phyloP scores from a whole-genome alignment of 148 eudicot species.

The Simmondsia chinensis region DNA sequence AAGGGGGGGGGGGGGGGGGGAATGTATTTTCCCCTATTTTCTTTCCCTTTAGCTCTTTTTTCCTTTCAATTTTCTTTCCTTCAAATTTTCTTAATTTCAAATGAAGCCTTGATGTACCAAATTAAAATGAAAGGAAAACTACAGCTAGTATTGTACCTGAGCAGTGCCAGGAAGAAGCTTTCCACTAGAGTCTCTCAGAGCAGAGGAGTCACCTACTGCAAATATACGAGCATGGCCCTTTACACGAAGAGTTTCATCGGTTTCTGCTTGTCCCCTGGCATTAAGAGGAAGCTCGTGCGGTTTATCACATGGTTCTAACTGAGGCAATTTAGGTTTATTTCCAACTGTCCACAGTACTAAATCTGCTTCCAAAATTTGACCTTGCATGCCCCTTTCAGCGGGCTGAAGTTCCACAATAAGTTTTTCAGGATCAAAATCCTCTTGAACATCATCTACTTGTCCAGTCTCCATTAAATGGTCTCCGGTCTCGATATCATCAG shows the following conservation, averaged over 20 bases:
- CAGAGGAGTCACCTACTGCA: slow-evolving; percentile 89
- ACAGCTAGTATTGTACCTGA: slow-evolving; percentile 39
- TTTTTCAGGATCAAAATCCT: slow-evolving; percentile 30
- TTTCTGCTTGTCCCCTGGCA: slow-evolving; percentile 85
- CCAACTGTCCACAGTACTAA: slow-evolving; percentile 96
- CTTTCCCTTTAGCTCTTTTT: too few species aligned
- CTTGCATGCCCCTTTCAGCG: slow-evolving; percentile 51
- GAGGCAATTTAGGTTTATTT: slow-evolving; percentile 68
- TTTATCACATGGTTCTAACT: slow-evolving; percentile 40
- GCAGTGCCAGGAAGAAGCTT: slow-evolving; percentile 87
- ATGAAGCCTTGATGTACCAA: too few species aligned
- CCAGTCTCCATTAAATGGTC: slow-evolving; percentile 3
- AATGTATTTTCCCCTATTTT: too few species aligned
- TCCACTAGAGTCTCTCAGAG: slow-evolving; percentile 76
- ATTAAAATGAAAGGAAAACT: not conserved
- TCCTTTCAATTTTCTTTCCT: too few species aligned
- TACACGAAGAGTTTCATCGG: slow-evolving; percentile 90
- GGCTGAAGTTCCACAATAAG: slow-evolving; percentile 67
- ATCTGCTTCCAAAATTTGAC: slow-evolving; percentile 72
- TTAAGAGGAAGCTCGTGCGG: slow-evolving; percentile 73
- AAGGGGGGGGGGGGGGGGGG: too few species aligned
- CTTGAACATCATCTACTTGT: slow-evolving; percentile 1
- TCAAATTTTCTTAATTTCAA: too few species aligned
- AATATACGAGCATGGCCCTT: slow-evolving; percentile 90
- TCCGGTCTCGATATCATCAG: slow-evolving; percentile 9